Conservation (phyloP, 139 green algal species). For the Micromonas pusilla region DNA sequence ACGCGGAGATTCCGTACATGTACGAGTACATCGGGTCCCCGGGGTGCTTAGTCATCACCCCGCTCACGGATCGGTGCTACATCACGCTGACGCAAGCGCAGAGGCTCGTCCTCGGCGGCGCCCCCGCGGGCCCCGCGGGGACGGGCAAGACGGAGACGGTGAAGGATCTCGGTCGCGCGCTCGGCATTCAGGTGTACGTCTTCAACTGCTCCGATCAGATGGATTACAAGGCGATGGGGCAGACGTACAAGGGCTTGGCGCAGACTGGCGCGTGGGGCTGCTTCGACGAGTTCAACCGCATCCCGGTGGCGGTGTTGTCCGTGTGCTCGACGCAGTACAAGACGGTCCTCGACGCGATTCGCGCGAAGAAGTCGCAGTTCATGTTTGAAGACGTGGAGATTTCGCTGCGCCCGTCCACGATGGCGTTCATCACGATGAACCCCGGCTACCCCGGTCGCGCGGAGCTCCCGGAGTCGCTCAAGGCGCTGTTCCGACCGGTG, state of each 20-base stretch:
- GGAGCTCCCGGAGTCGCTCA: conserved; percentile 65
- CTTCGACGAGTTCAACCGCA: conserved; percentile 87
- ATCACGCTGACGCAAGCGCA: conserved; percentile 78
- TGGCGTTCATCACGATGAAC: conserved; percentile 87
- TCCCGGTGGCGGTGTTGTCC: conserved; percentile 71
- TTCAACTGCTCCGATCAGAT: conserved; percentile 83
- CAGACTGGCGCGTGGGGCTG: conserved; percentile 80
- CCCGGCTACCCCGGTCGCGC: conserved; percentile 72
- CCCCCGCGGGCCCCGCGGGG: conserved; percentile 65
- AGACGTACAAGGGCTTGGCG: conserved; percentile 70
- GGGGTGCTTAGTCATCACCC: conserved; percentile 71
- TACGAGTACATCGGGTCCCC: conserved; percentile 81
- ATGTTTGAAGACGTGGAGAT: conserved; percentile 79
- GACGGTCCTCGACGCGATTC: conserved; percentile 57
- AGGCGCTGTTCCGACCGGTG: conserved; percentile 73
- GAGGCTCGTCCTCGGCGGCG: conserved; percentile 66
- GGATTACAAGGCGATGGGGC: conserved; percentile 82
- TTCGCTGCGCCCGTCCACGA: conserved; percentile 52
- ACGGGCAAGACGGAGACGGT: conserved; percentile 76
- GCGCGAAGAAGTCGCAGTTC: conserved; percentile 69
- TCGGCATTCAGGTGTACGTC: conserved; percentile 73
- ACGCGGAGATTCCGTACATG: conserved; percentile 61
- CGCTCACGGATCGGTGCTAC: conserved; percentile 77
- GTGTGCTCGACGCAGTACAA: conserved; percentile 58
- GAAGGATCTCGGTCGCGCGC: conserved; percentile 68